Percentiles rank a stretch among this genome's conserved stretches.
Evolutionary conservation across 306 rosid species (phyloP).

Genomic region (Rosa persica): DNA sequence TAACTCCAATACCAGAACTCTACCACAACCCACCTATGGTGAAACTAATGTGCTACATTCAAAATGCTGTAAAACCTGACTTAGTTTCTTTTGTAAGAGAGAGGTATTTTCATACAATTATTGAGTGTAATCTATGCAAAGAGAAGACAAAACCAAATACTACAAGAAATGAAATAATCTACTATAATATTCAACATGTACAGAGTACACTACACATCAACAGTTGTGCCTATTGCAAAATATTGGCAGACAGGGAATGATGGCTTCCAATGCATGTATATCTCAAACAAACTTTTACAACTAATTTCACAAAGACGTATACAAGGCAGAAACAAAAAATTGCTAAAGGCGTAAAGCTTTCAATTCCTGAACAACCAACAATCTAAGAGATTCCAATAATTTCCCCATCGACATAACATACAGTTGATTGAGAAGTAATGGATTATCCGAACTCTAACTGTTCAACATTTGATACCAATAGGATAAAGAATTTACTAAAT

Average conservation of each 20-base stretch:
- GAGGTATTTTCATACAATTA: neutral
- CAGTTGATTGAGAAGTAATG: neutral
- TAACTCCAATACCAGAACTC: neutral
- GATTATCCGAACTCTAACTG: neutral
- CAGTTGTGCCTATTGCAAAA: neutral
- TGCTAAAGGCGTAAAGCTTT: neutral
- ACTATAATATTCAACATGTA: neutral
- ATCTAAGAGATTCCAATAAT: neutral
- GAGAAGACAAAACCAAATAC: neutral
- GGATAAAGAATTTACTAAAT: neutral
- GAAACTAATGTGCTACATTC: neutral
- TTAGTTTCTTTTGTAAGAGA: conserved; percentile 3
- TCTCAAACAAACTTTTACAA: neutral
- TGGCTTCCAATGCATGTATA: neutral
- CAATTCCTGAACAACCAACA: neutral
- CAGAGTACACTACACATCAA: neutral
- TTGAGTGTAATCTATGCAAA: neutral
- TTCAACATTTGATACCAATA: neutral
- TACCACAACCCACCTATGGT: neutral
- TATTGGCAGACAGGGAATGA: neutral
- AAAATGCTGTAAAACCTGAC: neutral
- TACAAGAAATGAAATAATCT: neutral
- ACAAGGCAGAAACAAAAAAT: neutral
- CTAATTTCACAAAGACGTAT: neutral
- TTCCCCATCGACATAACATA: neutral